Evolutionary conservation across 169 alveolate genomes (phyloP), one percentile per base, ranked within the genome.

Genomic region (Babesia bigemina): DNA sequence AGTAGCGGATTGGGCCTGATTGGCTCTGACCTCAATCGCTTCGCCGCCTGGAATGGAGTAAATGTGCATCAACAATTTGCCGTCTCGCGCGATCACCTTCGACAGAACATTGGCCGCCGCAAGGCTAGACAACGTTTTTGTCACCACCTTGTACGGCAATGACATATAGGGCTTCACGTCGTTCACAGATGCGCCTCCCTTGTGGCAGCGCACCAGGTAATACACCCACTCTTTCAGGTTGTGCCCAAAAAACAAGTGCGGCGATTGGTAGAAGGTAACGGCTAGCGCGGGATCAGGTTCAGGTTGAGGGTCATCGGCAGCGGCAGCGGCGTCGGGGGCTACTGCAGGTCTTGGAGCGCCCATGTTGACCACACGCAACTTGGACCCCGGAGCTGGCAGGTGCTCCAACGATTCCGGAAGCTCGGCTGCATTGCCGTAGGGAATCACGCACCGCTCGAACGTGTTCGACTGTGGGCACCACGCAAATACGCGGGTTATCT

Each of bases 391-490:
- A 12, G 49, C 59, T 6, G 39, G 6, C 39, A 4, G 39, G 24
- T 19, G 33, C 11, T 61, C 59, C 24, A 42, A 4, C 45, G 22
- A 48, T 57, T 36, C 21, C 33, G 21, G 22, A 0, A 29, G 8
- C 28, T 70, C 87, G 9, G 53, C 29, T 16, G 63, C 65, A 26
- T 53, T 36, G 39, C 57, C 9, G 22, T 53, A 58, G 1, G 75
- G 67, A 21, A 79, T 79, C 28, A 79, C 70, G 55, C 87, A 69
- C 12, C 87, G 63, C 69, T 79, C 87, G 49, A 55, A 79, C 44
- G 67, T 22, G 45, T 63, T 61, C 21, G 82, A 70, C 71, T 79
- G 87, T 17, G 87, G 84, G 28, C 87, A 79, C 87, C 87, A 79
- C 47, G 87, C 87, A 48, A 79, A 79, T 26, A 57, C 69, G 10